Evolutionary conservation across 2,329 filamentous ascomycete species (phyloP).

Genomic region (Grosmannia clavigera): DNA sequence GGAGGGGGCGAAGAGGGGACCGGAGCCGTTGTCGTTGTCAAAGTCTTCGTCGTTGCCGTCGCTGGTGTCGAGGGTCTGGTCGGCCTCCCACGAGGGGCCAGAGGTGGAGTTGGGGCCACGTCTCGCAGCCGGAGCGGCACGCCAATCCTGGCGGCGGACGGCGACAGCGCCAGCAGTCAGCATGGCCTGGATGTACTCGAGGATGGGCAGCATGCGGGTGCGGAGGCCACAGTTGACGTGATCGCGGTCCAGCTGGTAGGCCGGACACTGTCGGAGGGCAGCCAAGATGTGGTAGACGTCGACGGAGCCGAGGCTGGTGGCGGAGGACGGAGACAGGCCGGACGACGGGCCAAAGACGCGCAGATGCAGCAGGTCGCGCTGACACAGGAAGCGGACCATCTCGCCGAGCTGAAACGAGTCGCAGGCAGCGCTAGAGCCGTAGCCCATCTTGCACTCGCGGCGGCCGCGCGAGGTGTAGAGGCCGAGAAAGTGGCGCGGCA

Average conservation of each 20-base stretch:
- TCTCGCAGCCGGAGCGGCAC: background rate
- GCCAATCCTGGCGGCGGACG: conserved; percentile 33
- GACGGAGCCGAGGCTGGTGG: conserved; percentile 18
- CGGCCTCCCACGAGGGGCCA: background rate
- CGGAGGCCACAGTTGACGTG: conserved; percentile 63
- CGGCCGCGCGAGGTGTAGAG: conserved; percentile 52
- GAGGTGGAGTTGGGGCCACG: background rate
- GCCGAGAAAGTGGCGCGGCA: conserved; percentile 54
- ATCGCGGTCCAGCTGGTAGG: conserved; percentile 62
- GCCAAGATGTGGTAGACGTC: conserved; percentile 50
- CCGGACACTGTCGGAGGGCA: conserved; percentile 51
- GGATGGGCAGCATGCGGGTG: conserved; percentile 49
- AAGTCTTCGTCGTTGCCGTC: conserved; percentile 5
- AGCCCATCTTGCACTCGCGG: conserved; percentile 57
- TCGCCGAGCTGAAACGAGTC: conserved; percentile 71
- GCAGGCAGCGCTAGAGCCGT: conserved; percentile 59
- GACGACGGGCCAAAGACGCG: conserved; percentile 34
- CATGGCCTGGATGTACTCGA: conserved; percentile 52
- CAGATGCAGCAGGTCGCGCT: conserved; percentile 47
- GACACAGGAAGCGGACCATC: conserved; percentile 58
- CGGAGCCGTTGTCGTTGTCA: conserved; percentile 4
- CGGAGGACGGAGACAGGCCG: background rate
- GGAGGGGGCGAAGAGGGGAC: background rate
- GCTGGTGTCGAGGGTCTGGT: too few species aligned
- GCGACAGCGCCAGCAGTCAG: conserved; percentile 33